A percentile compares a stretch with the other conserved stretches of the same genome.
phyloP scores from a whole-genome alignment of 2,329 filamentous ascomycete species.

The Xylaria sp. region DNA sequence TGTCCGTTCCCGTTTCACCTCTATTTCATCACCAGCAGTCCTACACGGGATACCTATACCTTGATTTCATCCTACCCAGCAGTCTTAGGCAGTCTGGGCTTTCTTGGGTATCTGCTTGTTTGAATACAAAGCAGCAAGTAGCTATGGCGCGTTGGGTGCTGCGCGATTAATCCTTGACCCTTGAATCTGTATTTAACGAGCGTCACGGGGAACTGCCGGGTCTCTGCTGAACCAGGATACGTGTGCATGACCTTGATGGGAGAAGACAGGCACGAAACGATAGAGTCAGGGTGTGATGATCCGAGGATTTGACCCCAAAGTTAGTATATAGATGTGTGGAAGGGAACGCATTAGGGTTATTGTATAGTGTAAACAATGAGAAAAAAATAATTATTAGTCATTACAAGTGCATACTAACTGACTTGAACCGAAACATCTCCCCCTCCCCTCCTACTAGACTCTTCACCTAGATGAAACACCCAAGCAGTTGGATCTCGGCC shows the following conservation, averaged over 20 bases:
- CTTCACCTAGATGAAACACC: too few species aligned
- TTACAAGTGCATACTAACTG: background rate
- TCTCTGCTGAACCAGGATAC: conserved; percentile 25
- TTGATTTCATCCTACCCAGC: conserved; percentile 19
- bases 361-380: conserved; percentile 34
- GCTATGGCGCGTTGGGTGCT: conserved; percentile 7
- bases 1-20: conserved; percentile 13
- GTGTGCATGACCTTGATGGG: conserved; percentile 29
- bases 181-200: conserved; percentile 28
- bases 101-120: conserved; percentile 31
- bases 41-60: conserved; percentile 12
- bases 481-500: too few species aligned
- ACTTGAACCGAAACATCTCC: background rate
- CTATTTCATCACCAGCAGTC: conserved; percentile 15
- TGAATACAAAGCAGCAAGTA: conserved; percentile 27
- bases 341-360: conserved; percentile 9
- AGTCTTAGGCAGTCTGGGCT: conserved; percentile 13
- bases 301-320: background rate
- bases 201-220: conserved; percentile 12
- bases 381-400: conserved; percentile 20
- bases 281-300: conserved; percentile 24
- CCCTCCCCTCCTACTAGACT: too few species aligned
- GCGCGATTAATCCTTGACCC: conserved; percentile 11
- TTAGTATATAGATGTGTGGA: conserved; percentile 26
- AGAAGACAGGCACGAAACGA: conserved; percentile 17